phyloP scores from a whole-genome alignment of 2,329 filamentous ascomycete genomes.

The Sporothrix phasma region DNA sequence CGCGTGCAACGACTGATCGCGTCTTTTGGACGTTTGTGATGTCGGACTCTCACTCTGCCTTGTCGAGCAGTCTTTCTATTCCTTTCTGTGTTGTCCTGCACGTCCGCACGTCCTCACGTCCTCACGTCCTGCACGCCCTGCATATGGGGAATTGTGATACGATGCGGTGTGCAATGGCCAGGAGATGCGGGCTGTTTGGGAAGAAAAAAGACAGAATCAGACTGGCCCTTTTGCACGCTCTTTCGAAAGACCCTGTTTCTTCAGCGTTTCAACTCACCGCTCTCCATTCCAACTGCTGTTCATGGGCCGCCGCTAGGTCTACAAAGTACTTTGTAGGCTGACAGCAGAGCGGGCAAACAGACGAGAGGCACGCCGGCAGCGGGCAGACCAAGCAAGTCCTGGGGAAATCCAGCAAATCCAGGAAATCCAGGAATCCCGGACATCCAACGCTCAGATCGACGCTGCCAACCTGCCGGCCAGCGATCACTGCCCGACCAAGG shows the following conservation, averaged over 20 bases:
- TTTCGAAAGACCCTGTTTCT: constrained; percentile 10
- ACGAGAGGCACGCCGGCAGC: not conserved
- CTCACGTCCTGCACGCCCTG: not conserved
- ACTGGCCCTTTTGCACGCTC: not conserved
- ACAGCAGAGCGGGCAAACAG: not conserved
- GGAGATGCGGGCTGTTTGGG: not conserved
- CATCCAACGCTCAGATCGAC: constrained; percentile 1
- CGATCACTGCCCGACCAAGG: not conserved
- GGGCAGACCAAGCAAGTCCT: not conserved
- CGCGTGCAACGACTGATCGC: not conserved
- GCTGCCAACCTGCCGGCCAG: not conserved
- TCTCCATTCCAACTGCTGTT: constrained; percentile 6
- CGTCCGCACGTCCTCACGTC: no score
- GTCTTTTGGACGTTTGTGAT: not conserved
- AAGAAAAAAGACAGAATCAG: not conserved
- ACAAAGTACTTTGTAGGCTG: no score
- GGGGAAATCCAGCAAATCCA: not conserved
- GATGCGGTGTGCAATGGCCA: not conserved
- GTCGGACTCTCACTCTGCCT: not conserved
- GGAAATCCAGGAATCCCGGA: not conserved
- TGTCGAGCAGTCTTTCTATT: not conserved
- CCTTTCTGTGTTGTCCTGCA: no score
- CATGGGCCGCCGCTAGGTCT: not conserved
- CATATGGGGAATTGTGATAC: constrained; percentile 3
- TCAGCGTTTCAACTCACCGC: constrained; percentile 9